Evolutionary conservation across 495 filamentous ascomycete species (phyloP).

Genomic region (Entonaema liquescens): DNA sequence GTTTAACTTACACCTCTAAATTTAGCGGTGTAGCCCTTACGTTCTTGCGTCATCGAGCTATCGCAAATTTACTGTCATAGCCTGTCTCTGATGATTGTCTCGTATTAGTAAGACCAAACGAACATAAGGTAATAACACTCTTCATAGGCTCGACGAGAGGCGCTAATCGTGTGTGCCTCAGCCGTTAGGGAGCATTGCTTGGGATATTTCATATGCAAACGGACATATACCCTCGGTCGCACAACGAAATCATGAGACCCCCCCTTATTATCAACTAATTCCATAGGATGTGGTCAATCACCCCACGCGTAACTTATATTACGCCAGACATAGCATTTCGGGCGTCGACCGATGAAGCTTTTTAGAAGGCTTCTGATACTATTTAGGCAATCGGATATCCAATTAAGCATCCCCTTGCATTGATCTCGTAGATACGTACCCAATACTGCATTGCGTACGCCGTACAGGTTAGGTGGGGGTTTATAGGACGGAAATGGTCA

Average conservation of each 20-base stretch:
- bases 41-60: not conserved
- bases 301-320: not conserved
- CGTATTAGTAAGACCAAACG: not conserved
- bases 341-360: not conserved
- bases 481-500: not conserved
- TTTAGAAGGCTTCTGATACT: not conserved
- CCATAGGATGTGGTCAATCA: not conserved
- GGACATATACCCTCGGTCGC: not conserved
- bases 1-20: conserved; percentile 45
- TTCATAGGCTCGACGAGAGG: not conserved
- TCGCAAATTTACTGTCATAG: not conserved
- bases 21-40: not conserved
- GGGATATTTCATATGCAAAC: not conserved
- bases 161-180: not conserved
- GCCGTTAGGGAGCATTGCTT: not conserved
- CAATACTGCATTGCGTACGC: not conserved
- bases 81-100: not conserved
- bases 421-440: not conserved
- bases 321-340: not conserved
- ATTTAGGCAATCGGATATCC: not conserved
- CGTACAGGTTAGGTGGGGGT: not conserved
- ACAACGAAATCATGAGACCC: not conserved
- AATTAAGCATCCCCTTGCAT: not conserved
- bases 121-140: not conserved
- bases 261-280: not conserved